These are phyloP conservation scores for Botrytis sinoallii DNA, from an alignment of 2,329 filamentous ascomycete species.

Conservation along the genomic window DNA sequence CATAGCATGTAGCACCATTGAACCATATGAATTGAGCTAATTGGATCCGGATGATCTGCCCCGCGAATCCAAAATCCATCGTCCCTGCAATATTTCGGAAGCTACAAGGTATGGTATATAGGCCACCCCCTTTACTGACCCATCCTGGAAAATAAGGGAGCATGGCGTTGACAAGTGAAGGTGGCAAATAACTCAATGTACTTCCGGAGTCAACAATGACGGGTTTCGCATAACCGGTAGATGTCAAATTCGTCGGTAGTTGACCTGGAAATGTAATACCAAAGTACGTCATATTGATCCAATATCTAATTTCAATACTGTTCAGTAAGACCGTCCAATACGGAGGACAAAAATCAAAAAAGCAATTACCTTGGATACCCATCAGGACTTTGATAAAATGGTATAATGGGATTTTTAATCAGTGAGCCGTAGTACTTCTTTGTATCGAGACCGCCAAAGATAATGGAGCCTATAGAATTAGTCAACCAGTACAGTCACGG, in stretches of 20 bases:
- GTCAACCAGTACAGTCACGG: not conserved
- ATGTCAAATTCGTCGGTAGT: slow-evolving; percentile 4
- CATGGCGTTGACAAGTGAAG: slow-evolving; percentile 21
- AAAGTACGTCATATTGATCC: slow-evolving; percentile 29
- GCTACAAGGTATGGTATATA: slow-evolving; percentile 23
- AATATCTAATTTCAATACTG: slow-evolving; percentile 22
- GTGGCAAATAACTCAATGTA: slow-evolving; percentile 23
- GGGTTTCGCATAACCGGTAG: slow-evolving; percentile 4
- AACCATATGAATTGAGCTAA: slow-evolving; percentile 26
- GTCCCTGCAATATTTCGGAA: slow-evolving; percentile 13
- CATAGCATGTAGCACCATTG: slow-evolving; percentile 18
- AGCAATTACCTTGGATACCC: slow-evolving; percentile 18
- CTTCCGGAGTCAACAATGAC: slow-evolving; percentile 26
- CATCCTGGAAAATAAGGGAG: slow-evolving; percentile 23
- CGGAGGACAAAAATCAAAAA: not conserved
- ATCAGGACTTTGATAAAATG: slow-evolving; percentile 22
- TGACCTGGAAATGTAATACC: slow-evolving; percentile 22
- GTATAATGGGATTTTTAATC: slow-evolving; percentile 25
- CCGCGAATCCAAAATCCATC: slow-evolving; percentile 27
- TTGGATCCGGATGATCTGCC: slow-evolving; percentile 22
- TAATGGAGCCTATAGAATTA: slow-evolving; percentile 22
- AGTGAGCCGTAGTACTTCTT: slow-evolving; percentile 27
- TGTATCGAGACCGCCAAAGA: slow-evolving; percentile 30
- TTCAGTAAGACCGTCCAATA: slow-evolving; percentile 6
- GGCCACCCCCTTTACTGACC: slow-evolving; percentile 18